These are phyloP conservation scores for Saxophila tyrrhenica DNA, from an alignment of 495 filamentous ascomycete species.

Conservation along the genomic window DNA sequence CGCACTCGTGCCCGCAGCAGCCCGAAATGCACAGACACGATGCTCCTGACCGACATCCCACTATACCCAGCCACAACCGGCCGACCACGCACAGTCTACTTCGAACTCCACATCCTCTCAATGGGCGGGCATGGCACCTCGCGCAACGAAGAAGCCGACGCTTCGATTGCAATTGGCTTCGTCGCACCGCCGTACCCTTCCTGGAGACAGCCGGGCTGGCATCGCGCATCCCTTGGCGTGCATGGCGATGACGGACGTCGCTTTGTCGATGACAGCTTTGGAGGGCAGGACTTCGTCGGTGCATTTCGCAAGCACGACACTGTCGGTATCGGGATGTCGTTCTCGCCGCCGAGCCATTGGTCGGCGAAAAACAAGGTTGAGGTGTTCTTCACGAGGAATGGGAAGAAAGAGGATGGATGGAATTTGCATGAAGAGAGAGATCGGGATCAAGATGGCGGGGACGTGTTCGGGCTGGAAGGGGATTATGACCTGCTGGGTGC, in stretches of 20 bases:
- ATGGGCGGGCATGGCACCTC: slow-evolving; percentile 21
- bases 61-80: slow-evolving; percentile 57
- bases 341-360: slow-evolving; percentile 33
- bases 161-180: slow-evolving; percentile 66
- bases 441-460: slow-evolving; percentile 44
- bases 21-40: slow-evolving; percentile 35
- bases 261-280: slow-evolving; percentile 78
- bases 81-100: slow-evolving; percentile 58
- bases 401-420: slow-evolving; percentile 55
- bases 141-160: slow-evolving; percentile 36
- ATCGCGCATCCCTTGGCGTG: slow-evolving; percentile 71
- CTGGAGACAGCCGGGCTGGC: slow-evolving; percentile 86
- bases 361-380: slow-evolving; percentile 35
- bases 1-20: slow-evolving; percentile 28
- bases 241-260: slow-evolving; percentile 84
- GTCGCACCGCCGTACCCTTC: slow-evolving; percentile 70
- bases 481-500: slow-evolving; percentile 70
- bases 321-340: slow-evolving; percentile 61
- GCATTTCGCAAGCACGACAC: slow-evolving; percentile 43
- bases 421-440: slow-evolving; percentile 77
- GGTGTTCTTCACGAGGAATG: slow-evolving; percentile 71
- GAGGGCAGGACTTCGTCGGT: slow-evolving; percentile 62
- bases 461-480: slow-evolving; percentile 65
- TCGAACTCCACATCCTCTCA: slow-evolving; percentile 53
- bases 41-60: slow-evolving; percentile 57